Percentiles rank a stretch among this genome's conserved stretches.
These are phyloP conservation scores for Cercospora berteroae DNA, from an alignment of 2,329 filamentous ascomycete genomes.

Conservation along the genomic window DNA sequence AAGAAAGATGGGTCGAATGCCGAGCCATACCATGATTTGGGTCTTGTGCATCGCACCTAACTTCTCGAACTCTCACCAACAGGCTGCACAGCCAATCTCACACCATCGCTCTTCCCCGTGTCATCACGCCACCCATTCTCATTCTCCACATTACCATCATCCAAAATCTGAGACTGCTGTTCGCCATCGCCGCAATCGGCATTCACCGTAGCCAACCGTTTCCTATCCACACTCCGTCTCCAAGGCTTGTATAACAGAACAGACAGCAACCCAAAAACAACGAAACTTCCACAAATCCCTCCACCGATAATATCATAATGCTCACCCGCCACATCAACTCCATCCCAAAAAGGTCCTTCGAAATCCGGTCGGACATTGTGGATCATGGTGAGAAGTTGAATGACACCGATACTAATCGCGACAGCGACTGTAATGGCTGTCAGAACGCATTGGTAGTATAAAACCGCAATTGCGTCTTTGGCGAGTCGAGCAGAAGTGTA, in stretches of 20 bases:
- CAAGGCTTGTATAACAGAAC: slow-evolving; percentile 77
- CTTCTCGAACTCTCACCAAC: slow-evolving; percentile 15
- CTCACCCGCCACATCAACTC: slow-evolving; percentile 71
- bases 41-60: not conserved
- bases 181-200: slow-evolving; percentile 8
- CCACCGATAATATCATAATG: slow-evolving; percentile 85
- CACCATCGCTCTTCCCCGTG: slow-evolving; percentile 11
- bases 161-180: slow-evolving; percentile 3
- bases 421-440: slow-evolving; percentile 81
- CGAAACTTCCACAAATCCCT: slow-evolving; percentile 78
- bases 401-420: slow-evolving; percentile 77
- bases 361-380: slow-evolving; percentile 69
- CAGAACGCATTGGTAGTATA: slow-evolving; percentile 90
- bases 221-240: slow-evolving; percentile 58
- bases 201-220: slow-evolving; percentile 7
- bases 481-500: slow-evolving; percentile 80
- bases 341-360: slow-evolving; percentile 82
- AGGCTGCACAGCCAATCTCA: slow-evolving; percentile 17
- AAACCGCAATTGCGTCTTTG: slow-evolving; percentile 78
- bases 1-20: not conserved
- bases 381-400: slow-evolving; percentile 78
- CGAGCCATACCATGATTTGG: not conserved
- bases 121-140: slow-evolving; percentile 10
- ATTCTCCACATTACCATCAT: slow-evolving; percentile 3
- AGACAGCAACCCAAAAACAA: slow-evolving; percentile 71